phyloP scores from a whole-genome alignment of 2,329 filamentous ascomycete species.

The Fusarium domesticum region DNA sequence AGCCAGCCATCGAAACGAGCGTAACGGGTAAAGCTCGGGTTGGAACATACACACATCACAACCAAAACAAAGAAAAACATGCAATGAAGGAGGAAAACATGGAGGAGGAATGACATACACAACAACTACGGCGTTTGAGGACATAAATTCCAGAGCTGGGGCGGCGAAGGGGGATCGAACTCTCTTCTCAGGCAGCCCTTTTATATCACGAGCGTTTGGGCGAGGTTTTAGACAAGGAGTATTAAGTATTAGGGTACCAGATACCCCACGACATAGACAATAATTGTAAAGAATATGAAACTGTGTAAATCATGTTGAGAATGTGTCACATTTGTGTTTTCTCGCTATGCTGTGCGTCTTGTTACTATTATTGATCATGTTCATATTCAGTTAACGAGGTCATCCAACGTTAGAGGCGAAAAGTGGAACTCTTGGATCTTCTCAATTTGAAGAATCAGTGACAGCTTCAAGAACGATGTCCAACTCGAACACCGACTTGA shows the following conservation, averaged over 20 bases:
- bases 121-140: slow-evolving; percentile 7
- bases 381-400: slow-evolving; percentile 34
- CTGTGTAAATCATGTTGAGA: too few species aligned
- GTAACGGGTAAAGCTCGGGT: background rate
- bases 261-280: slow-evolving; percentile 23
- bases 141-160: slow-evolving; percentile 1
- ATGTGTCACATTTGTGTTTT: too few species aligned
- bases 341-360: slow-evolving; percentile 9
- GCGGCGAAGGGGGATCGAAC: background rate
- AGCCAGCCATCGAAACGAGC: slow-evolving; percentile 12
- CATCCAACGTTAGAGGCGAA: background rate
- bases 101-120: slow-evolving; percentile 1
- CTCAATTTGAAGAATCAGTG: slow-evolving; percentile 2
- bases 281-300: slow-evolving; percentile 28
- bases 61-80: slow-evolving; percentile 1
- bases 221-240: slow-evolving; percentile 3
- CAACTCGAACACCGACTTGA: too few species aligned
- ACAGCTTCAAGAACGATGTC: too few species aligned
- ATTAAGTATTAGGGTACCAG: slow-evolving; percentile 7
- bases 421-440: slow-evolving; percentile 3
- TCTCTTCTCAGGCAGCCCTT: background rate
- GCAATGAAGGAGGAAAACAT: background rate
- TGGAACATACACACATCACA: background rate
- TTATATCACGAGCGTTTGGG: background rate
- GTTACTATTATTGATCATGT: background rate